phyloP scores from a whole-genome alignment of 2,329 filamentous ascomycete genomes.

The Pseudogymnoascus sp. region DNA sequence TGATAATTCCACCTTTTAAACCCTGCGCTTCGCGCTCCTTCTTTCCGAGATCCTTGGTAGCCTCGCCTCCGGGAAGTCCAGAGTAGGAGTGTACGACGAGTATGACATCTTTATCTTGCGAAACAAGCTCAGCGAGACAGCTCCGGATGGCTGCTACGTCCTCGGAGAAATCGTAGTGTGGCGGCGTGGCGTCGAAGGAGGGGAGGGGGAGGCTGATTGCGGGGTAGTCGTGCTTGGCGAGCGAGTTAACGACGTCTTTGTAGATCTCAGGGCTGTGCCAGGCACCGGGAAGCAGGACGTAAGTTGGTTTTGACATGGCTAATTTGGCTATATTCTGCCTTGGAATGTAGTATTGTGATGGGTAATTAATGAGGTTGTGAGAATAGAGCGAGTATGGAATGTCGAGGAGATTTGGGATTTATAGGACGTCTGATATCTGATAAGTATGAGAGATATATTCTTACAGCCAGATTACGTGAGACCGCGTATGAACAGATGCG shows the following conservation, averaged over 20 bases:
- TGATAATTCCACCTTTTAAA: not conserved
- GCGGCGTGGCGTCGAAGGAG: slow-evolving; percentile 10
- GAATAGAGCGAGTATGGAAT: not conserved
- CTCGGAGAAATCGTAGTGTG: slow-evolving; percentile 13
- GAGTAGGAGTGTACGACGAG: slow-evolving; percentile 23
- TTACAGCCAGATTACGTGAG: not conserved
- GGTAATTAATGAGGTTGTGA: not conserved
- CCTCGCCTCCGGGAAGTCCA: slow-evolving; percentile 22
- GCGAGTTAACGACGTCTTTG: not conserved
- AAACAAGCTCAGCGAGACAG: not conserved
- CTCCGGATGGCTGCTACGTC: slow-evolving; percentile 10
- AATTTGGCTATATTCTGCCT: too few species aligned
- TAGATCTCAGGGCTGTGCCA: not conserved
- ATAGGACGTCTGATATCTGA: too few species aligned
- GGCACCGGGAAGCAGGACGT: not conserved
- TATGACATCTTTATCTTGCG: slow-evolving; percentile 19
- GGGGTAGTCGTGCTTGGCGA: not conserved
- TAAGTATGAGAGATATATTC: not conserved
- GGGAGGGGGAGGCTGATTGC: slow-evolving; percentile 6
- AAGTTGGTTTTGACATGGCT: slow-evolving; percentile 3
- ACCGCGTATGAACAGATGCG: not conserved
- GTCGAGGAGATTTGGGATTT: not conserved
- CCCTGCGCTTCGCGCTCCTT: slow-evolving; percentile 16
- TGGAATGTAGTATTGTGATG: not conserved
- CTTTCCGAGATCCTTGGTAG: slow-evolving; percentile 21